These are phyloP conservation scores for Plasmodium gaboni DNA, from an alignment of 169 alveolate genomes.

Conservation along the genomic window DNA sequence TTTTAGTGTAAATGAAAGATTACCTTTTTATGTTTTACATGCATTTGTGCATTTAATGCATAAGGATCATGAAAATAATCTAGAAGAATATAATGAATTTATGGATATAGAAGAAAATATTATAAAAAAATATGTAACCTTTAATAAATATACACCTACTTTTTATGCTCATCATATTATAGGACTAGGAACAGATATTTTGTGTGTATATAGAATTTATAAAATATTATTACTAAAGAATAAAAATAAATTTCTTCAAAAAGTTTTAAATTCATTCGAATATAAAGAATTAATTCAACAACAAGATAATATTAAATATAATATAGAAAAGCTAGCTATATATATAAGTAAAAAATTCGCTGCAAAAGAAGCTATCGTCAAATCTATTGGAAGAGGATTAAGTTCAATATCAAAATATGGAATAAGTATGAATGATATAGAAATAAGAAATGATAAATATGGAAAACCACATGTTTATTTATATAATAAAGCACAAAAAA, in stretches of 20 bases:
- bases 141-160: slow-evolving; percentile 36
- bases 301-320: neutral
- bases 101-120: slow-evolving; percentile 58
- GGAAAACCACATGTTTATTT: slow-evolving; percentile 68
- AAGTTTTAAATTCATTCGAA: slow-evolving; percentile 42
- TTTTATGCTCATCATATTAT: slow-evolving; percentile 49
- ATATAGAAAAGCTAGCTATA: slow-evolving; percentile 24
- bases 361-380: slow-evolving; percentile 61
- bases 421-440: slow-evolving; percentile 71
- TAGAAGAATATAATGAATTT: slow-evolving; percentile 50
- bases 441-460: slow-evolving; percentile 65
- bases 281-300: neutral
- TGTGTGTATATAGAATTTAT: slow-evolving; percentile 50
- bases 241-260: slow-evolving; percentile 23
- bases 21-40: slow-evolving; percentile 61
- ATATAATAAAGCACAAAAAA: slow-evolving; percentile 33
- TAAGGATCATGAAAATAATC: slow-evolving; percentile 64
- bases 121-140: slow-evolving; percentile 32
- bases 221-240: slow-evolving; percentile 21
- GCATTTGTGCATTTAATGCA: slow-evolving; percentile 54
- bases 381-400: slow-evolving; percentile 61
- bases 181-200: slow-evolving; percentile 56
- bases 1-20: slow-evolving; percentile 42
- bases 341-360: slow-evolving; percentile 70
- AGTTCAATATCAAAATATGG: slow-evolving; percentile 71